Evolutionary conservation across 805 yeast genomes (phyloP).

Genomic region (Yamadazyma endophytica): DNA sequence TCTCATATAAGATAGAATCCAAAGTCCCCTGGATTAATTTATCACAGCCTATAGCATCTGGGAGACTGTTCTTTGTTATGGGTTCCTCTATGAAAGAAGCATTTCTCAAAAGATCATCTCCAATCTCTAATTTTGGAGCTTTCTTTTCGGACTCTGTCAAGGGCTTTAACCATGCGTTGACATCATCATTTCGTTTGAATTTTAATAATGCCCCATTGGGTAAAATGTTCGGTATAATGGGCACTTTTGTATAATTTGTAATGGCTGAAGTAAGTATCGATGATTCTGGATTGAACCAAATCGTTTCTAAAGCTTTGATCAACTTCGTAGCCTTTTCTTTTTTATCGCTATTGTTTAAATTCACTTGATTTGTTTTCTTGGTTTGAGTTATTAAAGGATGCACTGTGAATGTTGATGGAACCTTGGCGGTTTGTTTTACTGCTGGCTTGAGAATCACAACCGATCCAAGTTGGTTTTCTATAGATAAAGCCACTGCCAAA

Average conservation of each 20-base stretch:
- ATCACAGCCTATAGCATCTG: conserved; percentile 56
- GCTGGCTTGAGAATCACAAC: conserved; percentile 51
- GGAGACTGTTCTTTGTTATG: conserved; percentile 3
- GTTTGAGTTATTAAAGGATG: conserved; percentile 53
- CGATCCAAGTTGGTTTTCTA: conserved; percentile 47
- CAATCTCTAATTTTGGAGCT: conserved; percentile 41
- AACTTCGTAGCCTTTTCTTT: conserved; percentile 21
- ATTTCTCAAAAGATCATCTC: conserved; percentile 44
- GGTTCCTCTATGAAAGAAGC: conserved; percentile 32
- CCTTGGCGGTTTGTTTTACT: conserved; percentile 25
- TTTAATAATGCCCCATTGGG: conserved; percentile 61
- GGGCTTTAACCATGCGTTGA: conserved; percentile 37
- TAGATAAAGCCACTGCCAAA: conserved; percentile 54
- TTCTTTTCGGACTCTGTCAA: conserved; percentile 21
- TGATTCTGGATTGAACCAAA: conserved; percentile 13
- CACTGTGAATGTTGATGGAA: conserved; percentile 40
- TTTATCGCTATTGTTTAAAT: conserved; percentile 23
- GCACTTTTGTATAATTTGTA: conserved; percentile 51
- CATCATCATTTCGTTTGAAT: conserved; percentile 44
- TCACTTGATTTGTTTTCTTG: conserved; percentile 24
- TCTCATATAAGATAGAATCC: conserved; percentile 37
- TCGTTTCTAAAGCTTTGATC: conserved; percentile 15
- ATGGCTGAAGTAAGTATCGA: conserved; percentile 31
- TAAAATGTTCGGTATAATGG: conserved; percentile 41
- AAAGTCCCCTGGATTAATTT: conserved; percentile 34